Evolutionary conservation across 1,284 basidiomycete species (phyloP).

Genomic region (Inonotus hispidus): DNA sequence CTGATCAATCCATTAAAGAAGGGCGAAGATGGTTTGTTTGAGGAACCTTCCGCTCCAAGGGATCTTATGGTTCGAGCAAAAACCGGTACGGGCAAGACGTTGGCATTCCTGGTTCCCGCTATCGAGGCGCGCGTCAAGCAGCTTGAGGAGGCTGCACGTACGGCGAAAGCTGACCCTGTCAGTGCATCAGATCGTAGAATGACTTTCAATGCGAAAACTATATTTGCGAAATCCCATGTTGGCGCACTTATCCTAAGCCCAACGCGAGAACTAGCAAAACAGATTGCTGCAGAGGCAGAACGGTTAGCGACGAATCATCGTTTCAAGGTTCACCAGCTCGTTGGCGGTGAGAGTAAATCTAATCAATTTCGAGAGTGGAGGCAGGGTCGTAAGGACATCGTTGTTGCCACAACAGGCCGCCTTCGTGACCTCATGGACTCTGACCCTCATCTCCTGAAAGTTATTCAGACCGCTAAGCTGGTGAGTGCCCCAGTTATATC

Average conservation of each 20-base stretch:
- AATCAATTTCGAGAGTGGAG: slow-evolving; percentile 67
- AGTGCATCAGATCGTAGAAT: slow-evolving; percentile 30
- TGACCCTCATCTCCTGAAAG: slow-evolving; percentile 51
- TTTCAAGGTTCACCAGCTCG: slow-evolving; percentile 72
- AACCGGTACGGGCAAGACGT: slow-evolving; percentile 91
- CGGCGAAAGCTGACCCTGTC: slow-evolving; percentile 38
- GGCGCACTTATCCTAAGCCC: slow-evolving; percentile 89
- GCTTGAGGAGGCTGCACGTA: slow-evolving; percentile 37
- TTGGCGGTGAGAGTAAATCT: slow-evolving; percentile 73
- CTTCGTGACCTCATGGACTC: slow-evolving; percentile 73
- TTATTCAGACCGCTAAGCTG: slow-evolving; percentile 52
- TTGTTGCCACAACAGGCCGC: slow-evolving; percentile 92
- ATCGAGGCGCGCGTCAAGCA: slow-evolving; percentile 68
- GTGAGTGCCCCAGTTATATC: slow-evolving; percentile 34
- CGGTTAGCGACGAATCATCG: slow-evolving; percentile 62
- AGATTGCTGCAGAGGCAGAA: slow-evolving; percentile 85
- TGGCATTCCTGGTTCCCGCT: slow-evolving; percentile 87
- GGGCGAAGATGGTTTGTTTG: slow-evolving; percentile 22
- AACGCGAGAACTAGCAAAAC: slow-evolving; percentile 90
- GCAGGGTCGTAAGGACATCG: slow-evolving; percentile 69
- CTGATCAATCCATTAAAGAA: slow-evolving; percentile 40
- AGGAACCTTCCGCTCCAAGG: slow-evolving; percentile 34
- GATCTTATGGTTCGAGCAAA: slow-evolving; percentile 82
- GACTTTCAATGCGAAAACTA: slow-evolving; percentile 29
- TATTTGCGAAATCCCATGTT: slow-evolving; percentile 43